phyloP scores from a whole-genome alignment of 495 filamentous ascomycete genomes.

The Xylaria bambusicola region DNA sequence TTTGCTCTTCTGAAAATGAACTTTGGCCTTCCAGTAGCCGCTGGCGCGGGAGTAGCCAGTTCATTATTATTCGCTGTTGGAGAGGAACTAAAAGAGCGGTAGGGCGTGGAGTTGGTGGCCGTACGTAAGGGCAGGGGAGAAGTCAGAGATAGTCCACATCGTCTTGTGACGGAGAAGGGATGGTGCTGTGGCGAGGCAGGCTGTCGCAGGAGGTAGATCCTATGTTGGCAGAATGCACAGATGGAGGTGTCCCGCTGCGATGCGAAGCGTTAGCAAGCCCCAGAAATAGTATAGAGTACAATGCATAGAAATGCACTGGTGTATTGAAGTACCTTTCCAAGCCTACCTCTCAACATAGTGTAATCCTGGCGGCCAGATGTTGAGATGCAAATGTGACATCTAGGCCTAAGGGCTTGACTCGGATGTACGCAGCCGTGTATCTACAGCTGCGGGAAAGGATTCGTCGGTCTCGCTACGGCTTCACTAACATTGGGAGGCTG shows the following conservation, averaged over 20 bases:
- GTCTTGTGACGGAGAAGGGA: slow-evolving; percentile 18
- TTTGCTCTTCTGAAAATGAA: background rate
- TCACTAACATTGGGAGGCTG: no score
- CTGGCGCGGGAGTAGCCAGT: background rate
- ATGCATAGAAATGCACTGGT: background rate
- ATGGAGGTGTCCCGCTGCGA: slow-evolving; percentile 29
- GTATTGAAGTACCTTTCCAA: slow-evolving; percentile 22
- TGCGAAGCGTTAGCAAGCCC: slow-evolving; percentile 21
- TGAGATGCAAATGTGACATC: slow-evolving; percentile 26
- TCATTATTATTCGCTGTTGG: background rate
- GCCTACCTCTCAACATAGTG: slow-evolving; percentile 34
- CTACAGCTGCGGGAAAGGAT: no score
- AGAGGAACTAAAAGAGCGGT: background rate
- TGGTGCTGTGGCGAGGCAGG: slow-evolving; percentile 11
- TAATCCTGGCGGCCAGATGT: slow-evolving; percentile 14
- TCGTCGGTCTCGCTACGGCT: no score
- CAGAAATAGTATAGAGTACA: no score
- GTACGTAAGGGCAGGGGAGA: background rate
- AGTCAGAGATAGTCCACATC: background rate
- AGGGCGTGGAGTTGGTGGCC: background rate
- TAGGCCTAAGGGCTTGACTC: background rate
- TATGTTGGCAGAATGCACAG: slow-evolving; percentile 33
- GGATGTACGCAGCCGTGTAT: no score
- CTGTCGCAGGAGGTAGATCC: slow-evolving; percentile 23
- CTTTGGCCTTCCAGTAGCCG: background rate